These are phyloP conservation scores for Penicillium fuscoglaucum DNA, from an alignment of 2,329 filamentous ascomycete species.

Conservation along the genomic window DNA sequence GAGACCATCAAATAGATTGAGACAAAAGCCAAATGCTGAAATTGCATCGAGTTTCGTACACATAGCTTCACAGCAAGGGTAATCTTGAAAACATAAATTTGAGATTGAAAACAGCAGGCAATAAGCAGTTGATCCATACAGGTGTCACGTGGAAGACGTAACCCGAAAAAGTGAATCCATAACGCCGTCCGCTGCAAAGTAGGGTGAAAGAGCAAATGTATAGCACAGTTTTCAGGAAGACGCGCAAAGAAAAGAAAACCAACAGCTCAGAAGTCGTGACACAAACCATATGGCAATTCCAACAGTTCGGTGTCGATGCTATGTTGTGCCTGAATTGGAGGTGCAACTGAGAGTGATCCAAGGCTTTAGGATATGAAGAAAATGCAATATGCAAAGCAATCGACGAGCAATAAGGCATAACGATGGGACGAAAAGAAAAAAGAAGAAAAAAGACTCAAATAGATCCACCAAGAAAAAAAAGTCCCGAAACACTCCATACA, in stretches of 20 bases:
- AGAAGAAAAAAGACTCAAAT: constrained; percentile 5
- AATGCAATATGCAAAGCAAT: constrained; percentile 22
- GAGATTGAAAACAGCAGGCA: constrained; percentile 2
- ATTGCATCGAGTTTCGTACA: background rate
- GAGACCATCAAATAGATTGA: background rate
- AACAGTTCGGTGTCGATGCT: constrained; percentile 2
- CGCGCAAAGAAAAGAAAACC: constrained; percentile 3
- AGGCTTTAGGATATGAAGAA: constrained; percentile 15
- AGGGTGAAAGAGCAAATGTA: constrained; percentile 17
- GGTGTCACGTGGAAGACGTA: constrained; percentile 1
- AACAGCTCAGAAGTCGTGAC: constrained; percentile 10
- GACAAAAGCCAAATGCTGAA: background rate
- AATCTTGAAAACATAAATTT: background rate
- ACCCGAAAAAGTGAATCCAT: constrained; percentile 11
- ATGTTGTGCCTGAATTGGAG: constrained; percentile 3
- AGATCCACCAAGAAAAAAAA: constrained; percentile 21
- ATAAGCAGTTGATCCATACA: constrained; percentile 1
- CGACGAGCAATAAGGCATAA: constrained; percentile 8
- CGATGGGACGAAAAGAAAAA: constrained; percentile 1
- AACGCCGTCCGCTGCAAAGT: constrained; percentile 29
- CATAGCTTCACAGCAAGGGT: background rate
- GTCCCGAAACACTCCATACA: constrained; percentile 29
- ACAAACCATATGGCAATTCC: constrained; percentile 11
- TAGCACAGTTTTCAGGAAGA: constrained; percentile 16
- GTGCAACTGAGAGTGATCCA: constrained; percentile 5